phyloP scores from a whole-genome alignment of 106 monocot species.

The Dendrobium chrysotoxum region DNA sequence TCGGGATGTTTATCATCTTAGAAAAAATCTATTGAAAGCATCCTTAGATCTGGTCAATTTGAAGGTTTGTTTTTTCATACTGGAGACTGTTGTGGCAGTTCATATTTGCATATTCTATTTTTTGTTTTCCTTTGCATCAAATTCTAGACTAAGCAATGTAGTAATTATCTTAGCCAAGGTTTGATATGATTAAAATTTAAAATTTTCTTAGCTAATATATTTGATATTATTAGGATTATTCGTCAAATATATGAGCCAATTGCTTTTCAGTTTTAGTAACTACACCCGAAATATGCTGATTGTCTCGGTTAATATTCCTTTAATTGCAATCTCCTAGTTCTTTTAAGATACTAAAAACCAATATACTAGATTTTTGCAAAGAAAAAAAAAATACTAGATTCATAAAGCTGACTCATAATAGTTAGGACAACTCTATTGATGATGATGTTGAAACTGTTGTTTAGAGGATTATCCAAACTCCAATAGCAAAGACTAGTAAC shows the following conservation, averaged over 20 bases:
- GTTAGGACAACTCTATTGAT: not conserved
- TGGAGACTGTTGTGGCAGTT: not conserved
- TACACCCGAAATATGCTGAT: not conserved
- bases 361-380: not conserved
- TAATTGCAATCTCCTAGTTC: not conserved
- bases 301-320: not conserved
- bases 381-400: not conserved
- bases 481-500: too few relatives aligned
- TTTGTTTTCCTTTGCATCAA: not conserved
- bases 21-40: slow-evolving; percentile 55
- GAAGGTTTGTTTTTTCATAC: slow-evolving; percentile 32
- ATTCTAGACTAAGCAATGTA: not conserved
- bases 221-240: not conserved
- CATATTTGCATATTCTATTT: not conserved
- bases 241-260: not conserved
- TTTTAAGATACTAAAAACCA: not conserved
- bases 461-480: too few relatives aligned
- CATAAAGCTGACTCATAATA: not conserved
- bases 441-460: too few relatives aligned
- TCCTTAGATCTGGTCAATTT: slow-evolving; percentile 31
- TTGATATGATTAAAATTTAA: not conserved
- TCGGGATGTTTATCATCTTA: slow-evolving; percentile 38
- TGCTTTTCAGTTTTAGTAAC: not conserved
- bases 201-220: not conserved
- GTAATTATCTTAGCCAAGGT: not conserved